Base-by-base conservation (phyloP, 2,329 filamentous ascomycete species). In the Trichophyton benhamiae region DNA sequence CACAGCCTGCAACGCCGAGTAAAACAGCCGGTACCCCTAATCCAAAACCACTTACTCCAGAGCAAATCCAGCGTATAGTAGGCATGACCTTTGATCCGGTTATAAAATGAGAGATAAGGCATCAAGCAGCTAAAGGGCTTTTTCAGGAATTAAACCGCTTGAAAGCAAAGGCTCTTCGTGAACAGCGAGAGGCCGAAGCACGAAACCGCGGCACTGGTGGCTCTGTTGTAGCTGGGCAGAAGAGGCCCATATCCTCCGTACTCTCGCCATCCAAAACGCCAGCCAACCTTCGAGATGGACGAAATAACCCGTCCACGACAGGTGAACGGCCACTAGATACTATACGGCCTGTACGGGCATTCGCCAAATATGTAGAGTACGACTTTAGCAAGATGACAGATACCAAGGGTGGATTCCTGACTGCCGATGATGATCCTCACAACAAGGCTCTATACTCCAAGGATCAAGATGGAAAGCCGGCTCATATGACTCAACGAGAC, bases 301-400 rank as follows among this genome's bases (percentile, higher is more conserved):
- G 84, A 57, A 75, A 69, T 57, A 64, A 62, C 58, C 42, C 61
- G 22, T 36, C 73, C 52, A 76, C 60, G 15, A 46, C 53, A 15
- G 61, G 30, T 13, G 52, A 71, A 6, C 71, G 74, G 8, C 76
- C 75, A 5, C 69, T 76, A 36, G 73, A 79, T 53, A 72, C 76
- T 3, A 85, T 95, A 58, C 85, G 85, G 61, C 87, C 92, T 0
- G 89, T 89, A 44, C 83, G 86, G 69, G 96, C 95, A 70, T 96
- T 97, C 67, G 85, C 88, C 63, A 92, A 94, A 72, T 97, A 88
- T 72, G 91, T 99, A 70, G 94, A 99, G 71, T 97, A 96, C 76
- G 94, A 99, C 74, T 94, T 99, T 76, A 92, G 88, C 71, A 88
- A 92, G 76, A 97, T 99, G 91, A 95, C 87, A 5, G 94, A 99